These are phyloP conservation scores for Saccharomycopsis amapae DNA, from an alignment of 805 yeast genomes.

Conservation along the genomic window DNA sequence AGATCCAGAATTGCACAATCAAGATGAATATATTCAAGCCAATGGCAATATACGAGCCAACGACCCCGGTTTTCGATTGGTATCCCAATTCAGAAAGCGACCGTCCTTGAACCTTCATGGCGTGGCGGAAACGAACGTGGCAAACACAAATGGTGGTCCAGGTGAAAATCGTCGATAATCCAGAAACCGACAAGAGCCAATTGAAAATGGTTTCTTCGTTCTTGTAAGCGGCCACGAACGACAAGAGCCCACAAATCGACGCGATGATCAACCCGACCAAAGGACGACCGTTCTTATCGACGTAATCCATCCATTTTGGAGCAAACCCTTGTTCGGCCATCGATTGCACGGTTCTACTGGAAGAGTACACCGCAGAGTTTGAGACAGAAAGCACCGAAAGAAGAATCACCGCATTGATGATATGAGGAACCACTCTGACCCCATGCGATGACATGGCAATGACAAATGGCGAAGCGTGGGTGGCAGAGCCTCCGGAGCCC, in stretches of 20 bases:
- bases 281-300: conserved; percentile 58
- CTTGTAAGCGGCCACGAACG: conserved; percentile 60
- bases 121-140: conserved; percentile 53
- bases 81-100: conserved; percentile 46
- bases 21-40: conserved; percentile 43
- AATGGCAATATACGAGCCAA: conserved; percentile 48
- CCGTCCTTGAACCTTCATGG: conserved; percentile 48
- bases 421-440: conserved; percentile 27
- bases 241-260: conserved; percentile 48
- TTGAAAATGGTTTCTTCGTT: conserved; percentile 51
- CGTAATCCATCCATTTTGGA: conserved; percentile 36
- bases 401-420: conserved; percentile 68
- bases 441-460: conserved; percentile 60
- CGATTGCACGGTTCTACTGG: conserved; percentile 62
- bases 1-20: conserved; percentile 60
- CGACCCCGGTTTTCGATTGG: conserved; percentile 42
- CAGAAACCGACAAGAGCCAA: conserved; percentile 59
- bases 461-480: conserved; percentile 67
- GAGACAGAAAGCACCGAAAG: conserved; percentile 71
- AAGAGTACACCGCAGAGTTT: conserved; percentile 67
- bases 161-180: conserved; percentile 54
- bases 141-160: conserved; percentile 54
- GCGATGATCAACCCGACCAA: conserved; percentile 46
- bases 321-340: conserved; percentile 66
- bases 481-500: conserved; percentile 36